phyloP scores from a whole-genome alignment of 768 basidiomycete species.

The Leucogyrophana mollusca region DNA sequence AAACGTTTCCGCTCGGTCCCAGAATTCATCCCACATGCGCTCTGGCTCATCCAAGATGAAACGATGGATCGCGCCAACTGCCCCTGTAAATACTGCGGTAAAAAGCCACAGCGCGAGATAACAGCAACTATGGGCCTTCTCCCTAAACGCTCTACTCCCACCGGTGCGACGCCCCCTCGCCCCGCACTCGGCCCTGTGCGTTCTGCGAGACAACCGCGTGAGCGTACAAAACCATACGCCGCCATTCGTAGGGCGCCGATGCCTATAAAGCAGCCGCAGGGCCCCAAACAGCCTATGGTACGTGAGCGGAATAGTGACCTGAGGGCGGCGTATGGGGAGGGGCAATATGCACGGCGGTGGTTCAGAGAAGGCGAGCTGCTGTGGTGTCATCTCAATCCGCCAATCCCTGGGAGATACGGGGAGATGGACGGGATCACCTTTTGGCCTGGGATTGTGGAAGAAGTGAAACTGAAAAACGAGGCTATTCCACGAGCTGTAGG shows the following conservation, averaged over 20 bases:
- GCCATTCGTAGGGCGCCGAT: conserved; percentile 38
- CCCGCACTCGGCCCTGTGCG: conserved; percentile 18
- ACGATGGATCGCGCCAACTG: conserved; percentile 50
- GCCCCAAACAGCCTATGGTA: conserved; percentile 49
- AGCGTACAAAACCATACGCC: conserved; percentile 36
- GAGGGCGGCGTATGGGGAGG: conserved; percentile 50
- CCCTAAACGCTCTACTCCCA: conserved; percentile 31
- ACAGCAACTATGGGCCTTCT: conserved; percentile 56
- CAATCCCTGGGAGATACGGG: conserved; percentile 42
- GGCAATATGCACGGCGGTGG: conserved; percentile 52
- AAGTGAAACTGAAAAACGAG: conserved; percentile 48
- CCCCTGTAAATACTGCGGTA: conserved; percentile 76
- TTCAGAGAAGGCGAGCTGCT: conserved; percentile 70
- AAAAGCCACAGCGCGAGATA: conserved; percentile 67
- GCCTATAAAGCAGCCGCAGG: conserved; percentile 29
- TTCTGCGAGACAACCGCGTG: conserved; percentile 11
- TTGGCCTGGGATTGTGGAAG: conserved; percentile 75
- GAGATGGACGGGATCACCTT: conserved; percentile 51
- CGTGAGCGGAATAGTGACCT: conserved; percentile 67
- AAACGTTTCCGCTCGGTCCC: conserved; percentile 75
- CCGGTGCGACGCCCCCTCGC: conserved; percentile 19
- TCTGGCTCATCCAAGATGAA: conserved; percentile 68
- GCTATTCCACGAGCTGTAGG: conserved; percentile 29
- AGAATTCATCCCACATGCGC: conserved; percentile 82
- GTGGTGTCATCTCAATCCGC: conserved; percentile 59